Base-by-base conservation (phyloP, 2,329 filamentous ascomycete genomes). In the Botrytis fragariae region DNA sequence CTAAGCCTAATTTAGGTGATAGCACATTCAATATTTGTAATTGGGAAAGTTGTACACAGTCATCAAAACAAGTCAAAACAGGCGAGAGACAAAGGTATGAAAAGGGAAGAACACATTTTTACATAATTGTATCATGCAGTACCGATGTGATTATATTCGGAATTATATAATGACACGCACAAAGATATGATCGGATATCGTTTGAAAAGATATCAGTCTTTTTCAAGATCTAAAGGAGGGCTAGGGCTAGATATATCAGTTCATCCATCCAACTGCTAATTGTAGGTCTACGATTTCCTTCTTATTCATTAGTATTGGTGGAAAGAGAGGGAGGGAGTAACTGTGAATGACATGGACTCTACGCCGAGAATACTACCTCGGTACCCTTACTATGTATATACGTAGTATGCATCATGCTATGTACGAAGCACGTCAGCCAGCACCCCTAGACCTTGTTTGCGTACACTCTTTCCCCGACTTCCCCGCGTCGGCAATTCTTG, bases 1-100 rank as follows among this genome's bases (percentile, higher is more conserved):
- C 65, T 69, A 57, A 32, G 14, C 65, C 65, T 69, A 44, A 57
- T 42, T 8, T 8, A 42, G 65, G 35, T 57, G 35, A 68, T 68
- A 32, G 16, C 64, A 67, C 20, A 37, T 65, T 51, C 32, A 37
- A 37, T 25, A 32, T 22, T 65, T 37, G 64, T 68, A 54, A 68
- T 54, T 29, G 35, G 35, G 61, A 64, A 44, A 45, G n/a, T 14
- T 63, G 39, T n/a, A 54, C 48, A 51, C 25, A n/a, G 48, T 51
- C 48, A 51, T 51, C 48, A 51, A n/a, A 51, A 51, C 48, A n/a
- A 45, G 29, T 18, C n/a, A 64, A 63, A 32, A 20, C 39, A 63
- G 61, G 60, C 37, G 37, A 62, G 37, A 42, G 60, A 62, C 25
- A 42, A 3, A 10, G 25, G 25, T 42, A 10, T 29, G 37, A 29